Evolutionary conservation across 2,329 filamentous ascomycete genomes (phyloP), one percentile per base, ranked within the genome.

Genomic region (Xylaria arbuscula): DNA sequence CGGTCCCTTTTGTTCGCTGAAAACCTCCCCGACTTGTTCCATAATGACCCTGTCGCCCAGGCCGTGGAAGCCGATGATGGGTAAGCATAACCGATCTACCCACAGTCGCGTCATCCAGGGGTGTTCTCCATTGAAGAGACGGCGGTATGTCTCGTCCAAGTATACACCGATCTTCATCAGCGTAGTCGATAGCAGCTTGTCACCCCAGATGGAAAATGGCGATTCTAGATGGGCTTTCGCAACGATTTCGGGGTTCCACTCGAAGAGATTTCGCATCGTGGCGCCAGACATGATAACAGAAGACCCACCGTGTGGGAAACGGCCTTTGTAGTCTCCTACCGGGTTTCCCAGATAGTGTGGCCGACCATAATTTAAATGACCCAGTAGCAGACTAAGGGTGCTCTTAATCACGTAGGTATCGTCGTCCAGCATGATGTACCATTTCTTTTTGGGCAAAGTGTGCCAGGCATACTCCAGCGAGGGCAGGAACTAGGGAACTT

Each of bases 391-490:
- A 50, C 79, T 77, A 34, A 88, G 76, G 13, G 86, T 86, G 2
- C 83, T 80, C 60, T 81, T 81, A 53, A 88, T 80, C 53, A 88
- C 75, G 73, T 84, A 88, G 0, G 85, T 88, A 74, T 89, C 86
- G 75, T 88, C 87, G 76, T 88, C 86, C 15, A 87, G 76, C 70
- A 88, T 83, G 69, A 88, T 76, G 73, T 88, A 88, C 87, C 87
- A 88, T 74, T 87, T 86, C 78, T 88, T 88, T 68, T 80, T 76
- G 0, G 86, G 86, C 74, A 87, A 79, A 17, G 78, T 80, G 47
- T 80, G 76, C 78, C 84, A 87, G 22, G 84, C 80, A 68, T 86
- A 81, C 71, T 88, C 84, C 71, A 89, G 82, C 51, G 85, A 84
- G 48, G 85, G 83, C 60, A 88, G 83, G 73, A 87, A 87, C 86